Percentiles rank a stretch among this genome's conserved stretches.
These are phyloP conservation scores for Claviceps spartinae DNA, from an alignment of 2,329 filamentous ascomycete species.

Conservation along the genomic window DNA sequence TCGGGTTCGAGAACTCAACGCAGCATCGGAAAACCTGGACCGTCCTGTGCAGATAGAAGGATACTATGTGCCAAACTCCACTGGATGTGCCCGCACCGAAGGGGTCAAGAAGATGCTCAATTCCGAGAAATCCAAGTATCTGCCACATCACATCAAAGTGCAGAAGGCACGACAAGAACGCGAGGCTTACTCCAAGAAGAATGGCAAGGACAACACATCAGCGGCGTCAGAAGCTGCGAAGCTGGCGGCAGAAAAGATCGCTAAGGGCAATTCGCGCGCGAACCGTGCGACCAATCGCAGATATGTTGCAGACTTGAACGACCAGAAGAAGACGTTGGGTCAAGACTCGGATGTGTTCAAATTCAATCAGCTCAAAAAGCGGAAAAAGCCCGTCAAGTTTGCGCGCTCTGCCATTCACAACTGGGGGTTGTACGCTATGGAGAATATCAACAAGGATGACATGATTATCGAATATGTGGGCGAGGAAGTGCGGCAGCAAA, in stretches of 20 bases:
- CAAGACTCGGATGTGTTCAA: slow-evolving; percentile 82
- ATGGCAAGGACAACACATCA: slow-evolving; percentile 49
- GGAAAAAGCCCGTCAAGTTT: slow-evolving; percentile 98
- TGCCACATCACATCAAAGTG: slow-evolving; percentile 94
- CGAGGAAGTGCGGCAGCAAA: slow-evolving; percentile 91
- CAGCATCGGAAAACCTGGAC: slow-evolving; percentile 14
- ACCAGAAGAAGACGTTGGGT: slow-evolving; percentile 76
- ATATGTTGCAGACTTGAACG: slow-evolving; percentile 85
- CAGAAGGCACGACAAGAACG: slow-evolving; percentile 83
- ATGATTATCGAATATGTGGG: slow-evolving; percentile 99
- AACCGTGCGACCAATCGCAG: slow-evolving; percentile 94
- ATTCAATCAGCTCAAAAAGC: slow-evolving; percentile 98
- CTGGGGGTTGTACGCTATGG: slow-evolving; percentile 95
- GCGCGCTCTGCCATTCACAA: slow-evolving; percentile 96
- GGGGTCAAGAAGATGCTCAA: slow-evolving; percentile 92
- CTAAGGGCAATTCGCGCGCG: slow-evolving; percentile 81
- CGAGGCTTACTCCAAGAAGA: slow-evolving; percentile 59
- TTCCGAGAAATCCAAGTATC: slow-evolving; percentile 93
- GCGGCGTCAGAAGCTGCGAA: slow-evolving; percentile 58
- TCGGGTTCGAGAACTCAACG: slow-evolving; percentile 42
- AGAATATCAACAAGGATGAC: slow-evolving; percentile 92
- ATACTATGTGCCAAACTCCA: slow-evolving; percentile 73
- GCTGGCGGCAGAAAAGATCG: slow-evolving; percentile 65
- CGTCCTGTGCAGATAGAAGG: slow-evolving; percentile 37
- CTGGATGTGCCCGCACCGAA: slow-evolving; percentile 82